phyloP scores from a whole-genome alignment of 352 stramenopile genomes.

The Globisporangium yorkense region DNA sequence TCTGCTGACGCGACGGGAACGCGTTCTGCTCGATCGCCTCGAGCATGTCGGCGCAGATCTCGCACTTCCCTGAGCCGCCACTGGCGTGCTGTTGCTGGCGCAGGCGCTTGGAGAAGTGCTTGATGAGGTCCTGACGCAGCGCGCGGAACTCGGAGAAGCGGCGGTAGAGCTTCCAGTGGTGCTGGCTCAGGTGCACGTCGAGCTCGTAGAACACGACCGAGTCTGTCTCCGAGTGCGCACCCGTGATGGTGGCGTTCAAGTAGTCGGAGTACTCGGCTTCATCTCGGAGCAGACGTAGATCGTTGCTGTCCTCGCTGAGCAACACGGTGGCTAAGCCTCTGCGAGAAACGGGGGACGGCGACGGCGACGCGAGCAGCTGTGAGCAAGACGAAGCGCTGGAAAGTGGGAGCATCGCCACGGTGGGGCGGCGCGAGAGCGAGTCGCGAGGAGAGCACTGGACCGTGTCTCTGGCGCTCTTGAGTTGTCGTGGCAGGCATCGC shows the following conservation, averaged over 20 bases:
- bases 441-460: slow-evolving; percentile 1
- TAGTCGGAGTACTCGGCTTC: slow-evolving; percentile 83
- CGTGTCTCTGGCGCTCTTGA: slow-evolving; percentile 5
- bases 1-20: slow-evolving; percentile 48
- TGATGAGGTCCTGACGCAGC: slow-evolving; percentile 52
- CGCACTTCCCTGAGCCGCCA: slow-evolving; percentile 14
- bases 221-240: slow-evolving; percentile 42
- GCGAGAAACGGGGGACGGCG: slow-evolving; percentile 2
- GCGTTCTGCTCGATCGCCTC: slow-evolving; percentile 33
- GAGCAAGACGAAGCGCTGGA: neutral
- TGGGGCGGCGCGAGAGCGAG: slow-evolving; percentile 2
- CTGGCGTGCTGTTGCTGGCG: slow-evolving; percentile 18
- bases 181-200: slow-evolving; percentile 56
- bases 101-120: slow-evolving; percentile 35
- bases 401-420: neutral
- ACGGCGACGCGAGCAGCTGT: neutral
- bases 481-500: slow-evolving; percentile 5
- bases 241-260: slow-evolving; percentile 36
- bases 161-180: slow-evolving; percentile 47
- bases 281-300: slow-evolving; percentile 55
- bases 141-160: slow-evolving; percentile 74
- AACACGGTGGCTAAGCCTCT: slow-evolving; percentile 23
- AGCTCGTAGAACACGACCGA: slow-evolving; percentile 65
- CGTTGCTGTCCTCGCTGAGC: slow-evolving; percentile 26
- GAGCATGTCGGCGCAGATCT: slow-evolving; percentile 64